phyloP scores from a whole-genome alignment of 2,329 filamentous ascomycete species.

The Aspergillus terreus region DNA sequence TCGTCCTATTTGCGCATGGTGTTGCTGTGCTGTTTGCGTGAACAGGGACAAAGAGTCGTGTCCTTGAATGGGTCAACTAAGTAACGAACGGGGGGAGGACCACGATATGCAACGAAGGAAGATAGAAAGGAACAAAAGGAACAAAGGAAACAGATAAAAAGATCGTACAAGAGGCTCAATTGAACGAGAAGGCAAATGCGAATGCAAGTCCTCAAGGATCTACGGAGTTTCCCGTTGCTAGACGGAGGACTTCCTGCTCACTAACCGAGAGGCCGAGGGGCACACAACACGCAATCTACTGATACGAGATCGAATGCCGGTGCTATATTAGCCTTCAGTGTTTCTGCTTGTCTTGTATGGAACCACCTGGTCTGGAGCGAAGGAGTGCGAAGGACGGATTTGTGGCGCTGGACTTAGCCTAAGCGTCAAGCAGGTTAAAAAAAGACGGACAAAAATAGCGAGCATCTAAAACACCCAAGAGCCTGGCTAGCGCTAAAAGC shows the following conservation, averaged over 20 bases:
- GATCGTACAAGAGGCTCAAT: too few species aligned
- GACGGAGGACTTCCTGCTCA: too few species aligned
- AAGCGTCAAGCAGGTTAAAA: constrained; percentile 3
- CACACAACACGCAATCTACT: too few species aligned
- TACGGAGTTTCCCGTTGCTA: too few species aligned
- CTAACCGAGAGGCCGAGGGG: too few species aligned
- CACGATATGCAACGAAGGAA: background rate
- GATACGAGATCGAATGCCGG: background rate
- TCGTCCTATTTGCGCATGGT: constrained; percentile 1
- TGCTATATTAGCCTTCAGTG: background rate
- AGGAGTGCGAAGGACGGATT: background rate
- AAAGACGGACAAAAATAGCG: constrained; percentile 17
- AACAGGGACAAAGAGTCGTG: background rate
- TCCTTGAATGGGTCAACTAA: background rate
- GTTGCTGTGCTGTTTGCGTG: background rate
- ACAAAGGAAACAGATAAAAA: background rate
- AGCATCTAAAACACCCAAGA: background rate
- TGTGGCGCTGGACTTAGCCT: background rate
- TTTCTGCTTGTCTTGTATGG: background rate
- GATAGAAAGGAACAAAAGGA: background rate
- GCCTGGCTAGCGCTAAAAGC: constrained; percentile 3
- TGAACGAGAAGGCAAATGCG: too few species aligned
- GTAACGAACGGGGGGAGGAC: constrained; percentile 1
- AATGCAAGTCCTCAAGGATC: too few species aligned
- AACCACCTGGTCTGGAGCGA: background rate